Percentiles rank a stretch among this genome's conserved stretches.
Conservation (phyloP, 2,329 filamentous ascomycete genomes). For the Ramularia collo-cygni region DNA sequence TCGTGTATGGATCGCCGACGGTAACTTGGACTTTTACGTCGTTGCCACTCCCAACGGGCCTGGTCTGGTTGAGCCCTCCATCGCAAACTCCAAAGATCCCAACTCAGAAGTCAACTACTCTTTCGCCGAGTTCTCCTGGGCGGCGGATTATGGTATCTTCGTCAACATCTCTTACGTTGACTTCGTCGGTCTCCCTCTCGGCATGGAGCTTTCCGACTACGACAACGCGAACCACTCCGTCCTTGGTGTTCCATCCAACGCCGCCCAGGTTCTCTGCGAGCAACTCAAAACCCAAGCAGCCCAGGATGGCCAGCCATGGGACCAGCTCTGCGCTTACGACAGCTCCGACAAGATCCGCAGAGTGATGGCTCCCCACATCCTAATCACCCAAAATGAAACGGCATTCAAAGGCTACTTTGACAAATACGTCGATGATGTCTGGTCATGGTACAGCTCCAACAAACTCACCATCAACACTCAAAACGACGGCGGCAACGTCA, state of each 20-base stretch:
- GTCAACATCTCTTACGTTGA: constrained; percentile 35
- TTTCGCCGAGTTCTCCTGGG: constrained; percentile 41
- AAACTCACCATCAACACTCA: constrained; percentile 59
- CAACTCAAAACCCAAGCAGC: constrained; percentile 48
- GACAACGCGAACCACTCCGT: constrained; percentile 35
- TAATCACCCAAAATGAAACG: constrained; percentile 37
- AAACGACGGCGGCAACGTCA: constrained; percentile 48
- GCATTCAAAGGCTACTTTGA: constrained; percentile 48
- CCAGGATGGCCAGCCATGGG: constrained; percentile 54
- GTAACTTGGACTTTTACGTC: constrained; percentile 39
- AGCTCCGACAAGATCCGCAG: constrained; percentile 31
- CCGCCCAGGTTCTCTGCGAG: constrained; percentile 48
- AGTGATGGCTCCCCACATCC: constrained; percentile 37
- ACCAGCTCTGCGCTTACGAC: constrained; percentile 48
- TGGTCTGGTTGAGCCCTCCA: constrained; percentile 45
- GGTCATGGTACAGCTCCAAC: constrained; percentile 40
- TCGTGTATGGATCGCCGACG: constrained; percentile 43
- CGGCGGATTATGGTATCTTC: constrained; percentile 37
- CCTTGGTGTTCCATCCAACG: constrained; percentile 55
- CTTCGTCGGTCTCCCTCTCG: constrained; percentile 40
- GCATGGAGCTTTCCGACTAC: constrained; percentile 46
- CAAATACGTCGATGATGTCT: constrained; percentile 45
- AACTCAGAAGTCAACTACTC: constrained; percentile 38
- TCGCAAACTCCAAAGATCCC: constrained; percentile 33
- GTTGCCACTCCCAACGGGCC: constrained; percentile 31